Percentiles rank a stretch among this genome's conserved stretches.
Evolutionary conservation across 495 filamentous ascomycete genomes (phyloP).

Genomic region (Xylaria nigripes): DNA sequence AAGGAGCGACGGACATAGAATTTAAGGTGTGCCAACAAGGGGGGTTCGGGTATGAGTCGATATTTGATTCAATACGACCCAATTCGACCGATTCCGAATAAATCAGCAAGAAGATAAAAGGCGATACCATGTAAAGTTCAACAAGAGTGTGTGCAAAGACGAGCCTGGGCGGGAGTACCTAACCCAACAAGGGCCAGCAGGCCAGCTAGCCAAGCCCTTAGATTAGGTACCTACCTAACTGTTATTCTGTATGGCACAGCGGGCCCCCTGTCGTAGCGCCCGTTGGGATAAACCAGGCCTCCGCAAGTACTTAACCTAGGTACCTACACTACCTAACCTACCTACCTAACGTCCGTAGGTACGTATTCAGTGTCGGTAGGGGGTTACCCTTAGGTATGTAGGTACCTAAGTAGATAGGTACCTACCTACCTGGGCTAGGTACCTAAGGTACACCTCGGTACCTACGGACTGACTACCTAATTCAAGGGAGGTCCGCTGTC

Average conservation of each 20-base stretch:
- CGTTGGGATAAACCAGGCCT: background rate
- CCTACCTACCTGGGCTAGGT: too few species aligned
- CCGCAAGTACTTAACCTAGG: background rate
- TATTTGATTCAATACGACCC: background rate
- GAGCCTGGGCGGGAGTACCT: background rate
- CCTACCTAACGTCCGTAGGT: too few species aligned
- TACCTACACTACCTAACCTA: too few species aligned
- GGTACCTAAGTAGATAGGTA: too few species aligned
- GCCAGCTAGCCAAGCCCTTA: background rate
- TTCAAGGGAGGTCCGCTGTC: background rate
- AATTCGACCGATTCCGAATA: background rate
- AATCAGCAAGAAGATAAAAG: background rate
- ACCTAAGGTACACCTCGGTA: background rate
- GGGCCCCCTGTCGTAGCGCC: too few species aligned
- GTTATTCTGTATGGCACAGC: too few species aligned
- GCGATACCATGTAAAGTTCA: background rate
- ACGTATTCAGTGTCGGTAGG: too few species aligned
- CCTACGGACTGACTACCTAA: background rate
- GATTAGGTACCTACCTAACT: too few species aligned
- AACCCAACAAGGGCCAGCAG: background rate
- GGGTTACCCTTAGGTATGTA: too few species aligned
- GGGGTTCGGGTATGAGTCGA: background rate
- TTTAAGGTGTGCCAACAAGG: background rate
- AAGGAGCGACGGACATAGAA: background rate
- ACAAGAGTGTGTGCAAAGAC: background rate